Evolutionary conservation across 2,329 filamentous ascomycete genomes (phyloP).

Genomic region (Mycocentrospora acerina): DNA sequence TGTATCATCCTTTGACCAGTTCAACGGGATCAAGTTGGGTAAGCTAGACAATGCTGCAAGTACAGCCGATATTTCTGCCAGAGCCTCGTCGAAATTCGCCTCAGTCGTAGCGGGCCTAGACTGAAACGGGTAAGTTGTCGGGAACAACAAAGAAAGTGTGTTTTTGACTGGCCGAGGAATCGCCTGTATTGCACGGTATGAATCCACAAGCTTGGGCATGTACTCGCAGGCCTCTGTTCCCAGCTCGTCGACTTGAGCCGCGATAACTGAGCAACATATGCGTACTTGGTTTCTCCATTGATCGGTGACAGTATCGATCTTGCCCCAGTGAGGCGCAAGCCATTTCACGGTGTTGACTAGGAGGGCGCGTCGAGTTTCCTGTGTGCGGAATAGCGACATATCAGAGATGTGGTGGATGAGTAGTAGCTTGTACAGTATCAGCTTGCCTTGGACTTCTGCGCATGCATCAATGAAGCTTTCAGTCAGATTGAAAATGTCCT

Average conservation of each 20-base stretch:
- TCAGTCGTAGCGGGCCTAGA: conserved; percentile 63
- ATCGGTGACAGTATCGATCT: conserved; percentile 68
- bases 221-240: conserved; percentile 83
- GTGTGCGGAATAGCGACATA: conserved; percentile 76
- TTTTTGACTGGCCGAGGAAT: conserved; percentile 61
- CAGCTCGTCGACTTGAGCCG: conserved; percentile 77
- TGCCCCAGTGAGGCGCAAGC: conserved; percentile 93
- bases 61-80: conserved; percentile 86
- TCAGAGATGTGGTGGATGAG: conserved; percentile 90
- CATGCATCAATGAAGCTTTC: conserved; percentile 95
- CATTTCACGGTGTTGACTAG: conserved; percentile 82
- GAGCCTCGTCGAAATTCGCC: conserved; percentile 76
- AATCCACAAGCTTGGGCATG: conserved; percentile 86
- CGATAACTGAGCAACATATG: conserved; percentile 87
- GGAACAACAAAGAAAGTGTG: conserved; percentile 82
- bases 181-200: conserved; percentile 75
- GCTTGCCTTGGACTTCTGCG: conserved; percentile 80
- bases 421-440: conserved; percentile 88
- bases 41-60: conserved; percentile 79
- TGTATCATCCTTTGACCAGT: conserved; percentile 73
- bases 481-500: conserved; percentile 87
- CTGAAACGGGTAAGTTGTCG: conserved; percentile 85
- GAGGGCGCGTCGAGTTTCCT: conserved; percentile 72
- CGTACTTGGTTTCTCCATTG: conserved; percentile 93
- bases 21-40: conserved; percentile 71